Base-by-base conservation (phyloP, 2,329 filamentous ascomycete species). In the Colletotrichum incanum region DNA sequence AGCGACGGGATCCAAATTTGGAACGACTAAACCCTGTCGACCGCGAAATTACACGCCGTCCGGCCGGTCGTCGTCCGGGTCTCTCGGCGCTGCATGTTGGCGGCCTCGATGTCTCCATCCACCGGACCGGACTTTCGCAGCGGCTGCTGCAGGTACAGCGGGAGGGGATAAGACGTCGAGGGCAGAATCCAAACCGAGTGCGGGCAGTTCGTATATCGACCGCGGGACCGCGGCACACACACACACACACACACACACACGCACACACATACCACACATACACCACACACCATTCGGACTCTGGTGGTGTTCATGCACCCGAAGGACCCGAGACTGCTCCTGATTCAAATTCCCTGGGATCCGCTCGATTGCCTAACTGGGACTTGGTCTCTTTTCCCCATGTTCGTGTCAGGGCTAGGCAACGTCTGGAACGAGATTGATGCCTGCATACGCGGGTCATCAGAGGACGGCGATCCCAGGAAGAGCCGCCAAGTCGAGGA, bases 241-340 rank as follows among this genome's bases (percentile, higher is more conserved):
- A 12, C 31, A 37, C 52, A 52, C 20, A 26, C 26, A 52, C 14
- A 52, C 1, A 20, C 49, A 20, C 26, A 52, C 26, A 37, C 2
- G 9, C 34, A 37, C 34, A 11, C 34, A 6, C 47, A 26, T 26
- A 39, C 12, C 37, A 6, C 37, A 8, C 12, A 39, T 8, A 39
- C 37, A 39, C 37, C 14, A 41, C n/a, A 37, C 31, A 23, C 28
- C 31, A 18, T 34, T 37, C 9, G 20, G 34, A 55, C 18, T 20
- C 28, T 31, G 20, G 18, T n/a, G 28, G 52, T 37, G 52, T 55
- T 34, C 16, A n/a, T 37, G 28, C 31, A 34, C 52, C 28, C 31
- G 20, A 37, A 37, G 9, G 52, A n/a, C 52, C 52, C 52, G 52
- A 55, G 52, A 55, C 52, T 45, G 9, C 52, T 55, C 31, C 52